Base-by-base conservation (phyloP, 805 yeast genomes). In the Ascoidea asiatica region DNA sequence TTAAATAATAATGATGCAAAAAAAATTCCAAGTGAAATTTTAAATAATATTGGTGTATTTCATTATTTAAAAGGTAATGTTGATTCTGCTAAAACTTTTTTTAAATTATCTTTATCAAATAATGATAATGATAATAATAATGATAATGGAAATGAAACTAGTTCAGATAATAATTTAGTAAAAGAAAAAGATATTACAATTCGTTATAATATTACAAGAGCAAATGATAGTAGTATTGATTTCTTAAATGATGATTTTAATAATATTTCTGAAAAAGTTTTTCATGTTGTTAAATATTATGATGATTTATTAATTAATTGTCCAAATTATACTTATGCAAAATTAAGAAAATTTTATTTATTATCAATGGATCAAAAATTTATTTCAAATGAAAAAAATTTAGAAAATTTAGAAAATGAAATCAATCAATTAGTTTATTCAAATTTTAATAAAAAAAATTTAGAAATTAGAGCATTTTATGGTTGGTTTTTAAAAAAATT, bases 401-500 rank as follows among this genome's bases (percentile, higher is more conserved):
- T 53, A 21, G 46, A 52, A 17, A 59, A 55, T 19, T 65, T 80
- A 5, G 75, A 70, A 41, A 57, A 68, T 4, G 80, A 78, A 48
- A 65, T 86, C 47, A 69, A 73, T 38, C 55, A 64, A 2, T 63
- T 92, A 4, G 61, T 90, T 43, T 61, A 64, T 3, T 61, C 67
- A 13, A 68, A 75, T 48, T 8, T 11, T 11, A 29, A 29, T 29
- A 70, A 77, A 1, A 73, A 77, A 7, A 75, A 86, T 55, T 63
- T 87, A 48, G 96, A 89, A 58, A 79, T 86, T 2, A 78, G 98
- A 49, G 82, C 97, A 0, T 83, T 92, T 53, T 86, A 83, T 59
- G 92, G 95, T 29, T 92, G 97, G 97, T 86, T 76, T 56, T 65
- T 88, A 52, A 67, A 63, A 48, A 75, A 73, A 48, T 71, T 71